Percentiles rank a stretch among this genome's conserved stretches.
Evolutionary conservation across 139 green algal species (phyloP).

Genomic region (Chloropicon primus): DNA sequence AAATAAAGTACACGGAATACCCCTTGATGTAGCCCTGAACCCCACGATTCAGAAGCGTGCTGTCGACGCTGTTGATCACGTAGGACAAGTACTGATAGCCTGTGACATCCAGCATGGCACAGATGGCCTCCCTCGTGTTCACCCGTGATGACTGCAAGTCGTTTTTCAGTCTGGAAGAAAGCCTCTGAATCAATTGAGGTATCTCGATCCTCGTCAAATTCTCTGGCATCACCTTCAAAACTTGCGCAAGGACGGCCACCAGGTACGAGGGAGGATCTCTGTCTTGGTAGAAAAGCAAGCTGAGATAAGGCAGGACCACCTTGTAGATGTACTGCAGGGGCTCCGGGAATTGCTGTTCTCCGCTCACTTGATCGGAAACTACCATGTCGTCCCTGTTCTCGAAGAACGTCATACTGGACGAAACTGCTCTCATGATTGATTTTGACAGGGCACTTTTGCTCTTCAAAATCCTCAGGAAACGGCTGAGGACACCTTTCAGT

Average conservation of each 20-base stretch:
- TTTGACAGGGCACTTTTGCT: not conserved
- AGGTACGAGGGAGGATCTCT: not conserved
- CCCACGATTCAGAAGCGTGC: not conserved
- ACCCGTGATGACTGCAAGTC: not conserved
- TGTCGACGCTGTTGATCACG: not conserved
- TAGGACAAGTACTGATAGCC: not conserved
- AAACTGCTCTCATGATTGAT: not conserved
- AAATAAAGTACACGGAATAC: not conserved
- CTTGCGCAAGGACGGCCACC: not conserved
- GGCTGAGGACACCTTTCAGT: not conserved
- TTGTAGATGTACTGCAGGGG: not conserved
- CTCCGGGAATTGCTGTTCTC: not conserved
- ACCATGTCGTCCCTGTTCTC: not conserved
- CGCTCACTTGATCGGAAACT: not conserved
- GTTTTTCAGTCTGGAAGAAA: not conserved
- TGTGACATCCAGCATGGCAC: not conserved
- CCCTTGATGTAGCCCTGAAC: not conserved
- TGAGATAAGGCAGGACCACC: not conserved
- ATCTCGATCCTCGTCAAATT: not conserved
- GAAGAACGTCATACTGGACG: not conserved
- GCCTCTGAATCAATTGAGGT: not conserved
- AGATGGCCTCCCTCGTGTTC: not conserved
- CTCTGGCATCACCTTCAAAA: not conserved
- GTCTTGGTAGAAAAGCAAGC: not conserved
- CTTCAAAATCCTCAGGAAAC: not conserved